Evolutionary conservation across 2,329 filamentous ascomycete species (phyloP), one percentile per base, ranked within the genome.

Genomic region (Seiridium cupressi): DNA sequence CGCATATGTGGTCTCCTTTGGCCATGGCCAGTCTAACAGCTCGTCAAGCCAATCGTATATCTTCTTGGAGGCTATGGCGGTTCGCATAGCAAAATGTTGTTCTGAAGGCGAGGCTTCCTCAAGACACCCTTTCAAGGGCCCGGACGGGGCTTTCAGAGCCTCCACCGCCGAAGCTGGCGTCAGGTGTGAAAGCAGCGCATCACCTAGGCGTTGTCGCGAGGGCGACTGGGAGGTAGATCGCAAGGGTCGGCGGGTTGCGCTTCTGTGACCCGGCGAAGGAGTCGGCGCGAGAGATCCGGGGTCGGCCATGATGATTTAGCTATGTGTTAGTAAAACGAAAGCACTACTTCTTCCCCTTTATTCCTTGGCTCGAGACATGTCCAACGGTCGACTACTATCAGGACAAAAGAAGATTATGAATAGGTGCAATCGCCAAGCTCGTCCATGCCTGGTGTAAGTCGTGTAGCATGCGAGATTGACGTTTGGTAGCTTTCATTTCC

Each of bases 41-140:
- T 95, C 91, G n/a, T 85, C 79, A 34, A 90, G 80, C 91, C 91
- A 95, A 69, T 85, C 82, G 72, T 89, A 83, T 63, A 95, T 85
- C 63, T 84, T 87, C 67, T 89, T 85, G 10, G 89, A 89, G 13
- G 89, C 88, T 62, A 87, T 74, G 47, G 90, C 90, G 48, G 90
- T 88, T 63, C 86, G 84, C 68, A 89, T 80, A 47, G 88, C 90
- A 72, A 94, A 87, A 13, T 89, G 87, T 67, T 89, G 85, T 73
- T 94, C 89, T 32, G 84, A 76, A 3, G 81, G 76, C 1, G 88
- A 87, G 13, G 89, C 85, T 42, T 78, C 79, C 62, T 87, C 83
- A 61, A 92, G 82, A 69, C 87, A 90, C 51, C 75, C 70, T 69
- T 82, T 83, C 18, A 89, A 71, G 47, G 79, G 72, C 42, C 82